Conservation (phyloP, 2,329 filamentous ascomycete genomes). For the Coniochaeta prunicola region DNA sequence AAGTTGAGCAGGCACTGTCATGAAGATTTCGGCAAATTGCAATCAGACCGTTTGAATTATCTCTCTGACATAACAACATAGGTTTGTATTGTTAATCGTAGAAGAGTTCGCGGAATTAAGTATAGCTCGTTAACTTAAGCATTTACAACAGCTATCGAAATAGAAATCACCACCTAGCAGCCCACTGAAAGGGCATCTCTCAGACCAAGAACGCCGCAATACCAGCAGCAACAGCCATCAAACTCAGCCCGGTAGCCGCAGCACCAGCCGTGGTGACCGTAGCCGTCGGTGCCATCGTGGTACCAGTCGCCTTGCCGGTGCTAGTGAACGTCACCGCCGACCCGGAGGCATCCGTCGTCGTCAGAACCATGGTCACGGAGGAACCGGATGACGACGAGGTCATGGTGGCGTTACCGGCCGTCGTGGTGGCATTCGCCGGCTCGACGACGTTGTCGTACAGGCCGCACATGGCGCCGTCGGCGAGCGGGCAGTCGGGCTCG, state of each 20-base stretch:
- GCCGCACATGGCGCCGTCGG: conserved; percentile 36
- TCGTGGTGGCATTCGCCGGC: conserved; percentile 5
- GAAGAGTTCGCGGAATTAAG: no score
- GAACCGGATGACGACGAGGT: conserved; percentile 1
- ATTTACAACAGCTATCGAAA: background rate
- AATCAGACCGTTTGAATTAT: no score
- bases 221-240: conserved; percentile 3
- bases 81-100: no score
- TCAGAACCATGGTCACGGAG: background rate
- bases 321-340: background rate
- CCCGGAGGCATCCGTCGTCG: background rate
- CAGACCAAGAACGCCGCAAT: conserved; percentile 1
- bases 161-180: background rate
- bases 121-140: no score
- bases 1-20: no score
- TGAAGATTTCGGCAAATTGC: no score
- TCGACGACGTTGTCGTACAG: conserved; percentile 28
- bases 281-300: background rate
- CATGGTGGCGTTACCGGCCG: background rate
- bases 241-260: background rate
- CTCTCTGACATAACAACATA: no score
- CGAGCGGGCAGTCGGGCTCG: conserved; percentile 38
- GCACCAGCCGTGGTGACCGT: background rate
- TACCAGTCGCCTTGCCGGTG: background rate
- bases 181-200: background rate